These are phyloP conservation scores for Trichoderma sp. DNA, from an alignment of 2,329 filamentous ascomycete genomes.

Conservation along the genomic window DNA sequence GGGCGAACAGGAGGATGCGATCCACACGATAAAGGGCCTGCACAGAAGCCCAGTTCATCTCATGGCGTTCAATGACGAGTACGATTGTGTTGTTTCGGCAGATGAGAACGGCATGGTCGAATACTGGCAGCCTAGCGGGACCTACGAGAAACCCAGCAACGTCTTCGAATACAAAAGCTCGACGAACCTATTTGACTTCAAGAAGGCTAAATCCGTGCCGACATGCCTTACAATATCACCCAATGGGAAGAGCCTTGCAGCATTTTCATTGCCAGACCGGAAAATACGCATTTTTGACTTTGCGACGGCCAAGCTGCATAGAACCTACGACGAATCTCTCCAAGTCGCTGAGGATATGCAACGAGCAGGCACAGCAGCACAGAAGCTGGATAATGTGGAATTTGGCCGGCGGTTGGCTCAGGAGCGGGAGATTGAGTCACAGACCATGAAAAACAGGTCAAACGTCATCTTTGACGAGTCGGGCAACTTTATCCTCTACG, in stretches of 20 bases:
- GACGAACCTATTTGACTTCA: constrained; percentile 95
- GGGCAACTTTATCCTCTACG: constrained; percentile 91
- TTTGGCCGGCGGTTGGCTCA: constrained; percentile 86
- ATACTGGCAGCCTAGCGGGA: constrained; percentile 84
- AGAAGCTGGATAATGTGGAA: constrained; percentile 85
- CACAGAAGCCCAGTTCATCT: constrained; percentile 79
- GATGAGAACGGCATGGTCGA: constrained; percentile 94
- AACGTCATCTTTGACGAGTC: constrained; percentile 97
- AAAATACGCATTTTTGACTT: constrained; percentile 96
- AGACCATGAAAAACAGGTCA: constrained; percentile 65
- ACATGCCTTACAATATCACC: constrained; percentile 83
- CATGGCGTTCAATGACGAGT: constrained; percentile 86
- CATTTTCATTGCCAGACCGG: constrained; percentile 89
- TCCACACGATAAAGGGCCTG: constrained; percentile 77
- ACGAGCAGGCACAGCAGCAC: constrained; percentile 79
- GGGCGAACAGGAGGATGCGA: constrained; percentile 72
- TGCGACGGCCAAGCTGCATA: constrained; percentile 78
- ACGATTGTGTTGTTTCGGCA: constrained; percentile 86
- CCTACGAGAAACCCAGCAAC: constrained; percentile 85
- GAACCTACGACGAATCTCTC: constrained; percentile 94
- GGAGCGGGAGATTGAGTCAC: constrained; percentile 81
- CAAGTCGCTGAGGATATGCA: constrained; percentile 92
- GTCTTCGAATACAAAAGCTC: constrained; percentile 94
- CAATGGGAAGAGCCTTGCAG: constrained; percentile 80
- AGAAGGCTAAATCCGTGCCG: constrained; percentile 86